A percentile compares a stretch with the other conserved stretches of the same genome.
Conservation (phyloP, 257 asterid species). For the Nicotiana benthamiana region DNA sequence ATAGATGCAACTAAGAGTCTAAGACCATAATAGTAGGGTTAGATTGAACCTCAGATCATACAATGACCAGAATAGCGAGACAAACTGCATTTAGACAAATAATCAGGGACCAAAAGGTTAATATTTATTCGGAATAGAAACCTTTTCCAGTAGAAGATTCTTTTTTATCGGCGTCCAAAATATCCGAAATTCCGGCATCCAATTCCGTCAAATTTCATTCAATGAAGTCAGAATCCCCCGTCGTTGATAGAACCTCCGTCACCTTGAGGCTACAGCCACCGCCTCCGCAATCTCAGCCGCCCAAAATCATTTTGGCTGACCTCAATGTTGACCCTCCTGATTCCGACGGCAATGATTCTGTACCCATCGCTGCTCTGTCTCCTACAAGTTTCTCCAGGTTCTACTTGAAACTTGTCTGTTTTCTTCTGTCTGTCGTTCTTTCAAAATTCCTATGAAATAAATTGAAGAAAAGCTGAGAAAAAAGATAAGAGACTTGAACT, state of each 20-base stretch:
- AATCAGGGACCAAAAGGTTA: background rate
- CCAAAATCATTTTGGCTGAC: conserved; percentile 55
- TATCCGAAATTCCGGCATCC: background rate
- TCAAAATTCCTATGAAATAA: background rate
- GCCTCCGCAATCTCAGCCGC: conserved; percentile 18
- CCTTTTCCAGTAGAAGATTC: background rate
- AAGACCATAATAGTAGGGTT: background rate
- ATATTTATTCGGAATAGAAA: background rate
- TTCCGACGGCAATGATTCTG: conserved; percentile 29
- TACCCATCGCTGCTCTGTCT: conserved; percentile 2
- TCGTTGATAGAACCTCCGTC: conserved; percentile 15
- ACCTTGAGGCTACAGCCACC: conserved; percentile 17
- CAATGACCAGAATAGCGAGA: background rate
- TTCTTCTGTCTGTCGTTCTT: background rate
- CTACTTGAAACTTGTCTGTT: background rate
- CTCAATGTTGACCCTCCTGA: conserved; percentile 75
- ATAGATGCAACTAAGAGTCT: too few relatives aligned
- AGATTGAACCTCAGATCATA: background rate
- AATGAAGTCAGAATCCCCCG: conserved; percentile 20
- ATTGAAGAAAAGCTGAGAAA: background rate
- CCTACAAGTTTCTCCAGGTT: conserved; percentile 39
- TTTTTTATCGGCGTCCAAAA: background rate
- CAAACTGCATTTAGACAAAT: background rate
- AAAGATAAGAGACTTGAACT: background rate
- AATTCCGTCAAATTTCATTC: background rate